Evolutionary conservation across 805 yeast genomes (phyloP).

Genomic region (Kodamaea neixiangensis): DNA sequence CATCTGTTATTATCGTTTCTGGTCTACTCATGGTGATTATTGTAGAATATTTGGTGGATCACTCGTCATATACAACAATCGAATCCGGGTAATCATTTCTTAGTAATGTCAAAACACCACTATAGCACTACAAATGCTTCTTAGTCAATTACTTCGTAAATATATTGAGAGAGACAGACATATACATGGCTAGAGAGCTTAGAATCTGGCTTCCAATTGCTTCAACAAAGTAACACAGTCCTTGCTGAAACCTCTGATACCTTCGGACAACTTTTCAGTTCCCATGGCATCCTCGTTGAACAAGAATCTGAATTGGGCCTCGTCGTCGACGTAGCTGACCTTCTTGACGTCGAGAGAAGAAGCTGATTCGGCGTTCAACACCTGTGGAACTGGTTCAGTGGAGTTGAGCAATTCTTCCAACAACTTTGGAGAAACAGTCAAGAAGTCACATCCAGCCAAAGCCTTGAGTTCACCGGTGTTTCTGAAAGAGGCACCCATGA

Average conservation of each 20-base stretch:
- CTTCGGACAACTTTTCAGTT: conserved; percentile 95
- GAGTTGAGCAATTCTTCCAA: conserved; percentile 87
- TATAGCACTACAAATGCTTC: neutral
- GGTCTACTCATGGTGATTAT: conserved; percentile 38
- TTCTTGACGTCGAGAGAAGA: conserved; percentile 53
- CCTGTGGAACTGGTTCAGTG: conserved; percentile 74
- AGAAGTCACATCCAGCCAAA: conserved; percentile 94
- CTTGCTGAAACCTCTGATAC: conserved; percentile 95
- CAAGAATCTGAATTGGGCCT: conserved; percentile 84
- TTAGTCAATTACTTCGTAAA: neutral
- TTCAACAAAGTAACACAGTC: conserved; percentile 81
- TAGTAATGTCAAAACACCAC: neutral
- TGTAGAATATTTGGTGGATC: neutral
- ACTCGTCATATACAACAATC: neutral
- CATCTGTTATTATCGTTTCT: conserved; percentile 44
- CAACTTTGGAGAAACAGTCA: conserved; percentile 92
- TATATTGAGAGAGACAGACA: neutral
- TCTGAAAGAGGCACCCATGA: conserved; percentile 99
- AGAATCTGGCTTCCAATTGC: conserved; percentile 61
- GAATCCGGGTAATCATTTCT: neutral
- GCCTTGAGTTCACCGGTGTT: conserved; percentile 93
- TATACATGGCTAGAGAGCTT: conserved; percentile 17
- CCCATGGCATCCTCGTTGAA: conserved; percentile 98
- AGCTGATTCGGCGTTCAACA: conserved; percentile 64
- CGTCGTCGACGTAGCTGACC: conserved; percentile 82